phyloP scores from a whole-genome alignment of 2,329 filamentous ascomycete genomes.

The Lasiodiplodia sp. region DNA sequence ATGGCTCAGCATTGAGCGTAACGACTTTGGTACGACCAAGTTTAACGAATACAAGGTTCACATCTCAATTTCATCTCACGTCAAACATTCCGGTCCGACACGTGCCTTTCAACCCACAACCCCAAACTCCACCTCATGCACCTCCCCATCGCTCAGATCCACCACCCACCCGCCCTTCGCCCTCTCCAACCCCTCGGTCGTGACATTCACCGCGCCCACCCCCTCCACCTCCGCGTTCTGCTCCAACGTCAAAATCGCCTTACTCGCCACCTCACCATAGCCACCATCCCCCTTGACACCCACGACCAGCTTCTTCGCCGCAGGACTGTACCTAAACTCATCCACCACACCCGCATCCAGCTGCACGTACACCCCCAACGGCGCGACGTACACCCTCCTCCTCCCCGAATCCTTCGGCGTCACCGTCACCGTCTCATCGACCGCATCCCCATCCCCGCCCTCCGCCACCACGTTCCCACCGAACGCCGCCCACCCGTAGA shows the following conservation, averaged over 20 bases:
- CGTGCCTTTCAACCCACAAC: conserved; percentile 15
- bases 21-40: no score
- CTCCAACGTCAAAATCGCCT: conserved; percentile 36
- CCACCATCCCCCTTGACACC: conserved; percentile 31
- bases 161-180: conserved; percentile 35
- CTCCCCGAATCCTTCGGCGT: conserved; percentile 56
- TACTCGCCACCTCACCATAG: conserved; percentile 30
- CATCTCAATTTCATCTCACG: no score
- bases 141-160: conserved; percentile 32
- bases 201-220: conserved; percentile 25
- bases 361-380: neutral
- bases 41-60: no score
- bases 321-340: conserved; percentile 29
- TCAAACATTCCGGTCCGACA: no score
- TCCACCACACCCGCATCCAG: conserved; percentile 1
- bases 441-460: conserved; percentile 30
- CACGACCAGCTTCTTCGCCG: conserved; percentile 31
- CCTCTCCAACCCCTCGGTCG: conserved; percentile 31
- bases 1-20: no score
- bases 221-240: conserved; percentile 25
- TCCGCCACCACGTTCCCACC: conserved; percentile 52
- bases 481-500: conserved; percentile 58
- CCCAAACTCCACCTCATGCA: conserved; percentile 32
- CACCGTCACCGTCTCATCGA: conserved; percentile 45
- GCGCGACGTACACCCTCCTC: conserved; percentile 57